Base-by-base conservation (phyloP, 495 filamentous ascomycete genomes). In the Aspergillus egyptiacus region DNA sequence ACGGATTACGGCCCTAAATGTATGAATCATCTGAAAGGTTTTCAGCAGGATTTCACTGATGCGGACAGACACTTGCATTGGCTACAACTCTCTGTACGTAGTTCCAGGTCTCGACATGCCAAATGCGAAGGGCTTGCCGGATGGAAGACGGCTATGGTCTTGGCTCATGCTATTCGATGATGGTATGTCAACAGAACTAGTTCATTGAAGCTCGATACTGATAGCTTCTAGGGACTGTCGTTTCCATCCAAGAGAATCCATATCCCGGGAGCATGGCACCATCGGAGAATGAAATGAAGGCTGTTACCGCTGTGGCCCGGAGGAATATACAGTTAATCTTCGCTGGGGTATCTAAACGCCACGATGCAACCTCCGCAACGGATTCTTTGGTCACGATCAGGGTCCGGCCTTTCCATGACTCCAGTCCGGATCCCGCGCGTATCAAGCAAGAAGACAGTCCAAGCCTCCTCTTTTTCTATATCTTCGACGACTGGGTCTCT, bases 91-190 rank as follows among this genome's bases (percentile, higher is more conserved):
- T 33, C 71, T 93, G 15, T 84, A 87, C 56, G 75, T 80, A 28
- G 66, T 80, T 15, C 69, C 66, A 9, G 55, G 60, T 8, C 50
- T 67, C 14, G 59, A 60, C 25, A 46, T 58, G 23, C 38, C 58
- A 5, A 68, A 71, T 50, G 64, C 64, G 5, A 67, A 75, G 42
- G 71, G 70, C 34, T 64, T 84, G 20, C 84, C 84, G 1, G 70
- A 81, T 17, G 84, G 81, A 10, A 76, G 64, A 50, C 63, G 84
- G 24, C 54, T 86, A 22, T 95, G 87, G 86, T 82, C 80, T 24
- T 94, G 89, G 88, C 63, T 93, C 8, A 66, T 89, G n/a, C 60
- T 91, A n/a, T 89, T 83, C 58, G 76, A 85, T 61, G 86, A 93
- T 62, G 81, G 83, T 84, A 72, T 9, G 71, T 42, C 5, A n/a